Evolutionary conservation across 164 flowering plant genomes (phyloP).

Genomic region (Hamamelis virginiana): DNA sequence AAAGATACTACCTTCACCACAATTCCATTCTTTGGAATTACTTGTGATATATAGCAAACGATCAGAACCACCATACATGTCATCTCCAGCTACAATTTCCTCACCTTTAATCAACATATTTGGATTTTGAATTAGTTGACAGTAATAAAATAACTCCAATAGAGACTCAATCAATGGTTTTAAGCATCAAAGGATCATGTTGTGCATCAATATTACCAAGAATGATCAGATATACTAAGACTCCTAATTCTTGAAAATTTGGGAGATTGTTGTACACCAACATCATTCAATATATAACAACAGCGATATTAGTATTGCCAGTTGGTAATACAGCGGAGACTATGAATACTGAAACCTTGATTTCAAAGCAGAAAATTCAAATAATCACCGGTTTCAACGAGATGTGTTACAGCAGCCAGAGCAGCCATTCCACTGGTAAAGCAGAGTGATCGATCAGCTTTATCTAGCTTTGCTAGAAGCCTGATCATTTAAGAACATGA

Average conservation of each 20-base stretch:
- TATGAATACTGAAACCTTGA: no score
- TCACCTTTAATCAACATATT: conserved; percentile 40
- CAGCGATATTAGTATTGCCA: no score
- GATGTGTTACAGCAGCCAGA: conserved; percentile 71
- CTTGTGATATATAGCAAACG: conserved; percentile 77
- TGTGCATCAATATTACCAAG: background rate
- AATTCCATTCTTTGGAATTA: conserved; percentile 67
- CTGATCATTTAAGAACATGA: conserved; percentile 25
- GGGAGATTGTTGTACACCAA: no score
- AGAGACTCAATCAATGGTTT: no score
- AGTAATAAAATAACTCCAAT: no score
- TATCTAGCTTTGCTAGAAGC: conserved; percentile 82
- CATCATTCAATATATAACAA: no score
- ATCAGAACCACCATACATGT: conserved; percentile 94
- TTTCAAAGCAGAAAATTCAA: no score
- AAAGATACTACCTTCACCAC: conserved; percentile 66
- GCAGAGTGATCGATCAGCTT: conserved; percentile 88
- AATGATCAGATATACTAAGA: no score
- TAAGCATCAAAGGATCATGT: no score
- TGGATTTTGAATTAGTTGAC: no score
- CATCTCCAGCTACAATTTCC: conserved; percentile 95
- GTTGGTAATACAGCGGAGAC: no score
- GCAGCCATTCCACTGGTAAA: conserved; percentile 99
- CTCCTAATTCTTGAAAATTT: no score
- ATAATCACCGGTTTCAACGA: conserved; percentile 62